A percentile compares a stretch with the other conserved stretches of the same genome.
Conservation (phyloP, 208 protist genomes). For the Leishmania lainsoni region DNA sequence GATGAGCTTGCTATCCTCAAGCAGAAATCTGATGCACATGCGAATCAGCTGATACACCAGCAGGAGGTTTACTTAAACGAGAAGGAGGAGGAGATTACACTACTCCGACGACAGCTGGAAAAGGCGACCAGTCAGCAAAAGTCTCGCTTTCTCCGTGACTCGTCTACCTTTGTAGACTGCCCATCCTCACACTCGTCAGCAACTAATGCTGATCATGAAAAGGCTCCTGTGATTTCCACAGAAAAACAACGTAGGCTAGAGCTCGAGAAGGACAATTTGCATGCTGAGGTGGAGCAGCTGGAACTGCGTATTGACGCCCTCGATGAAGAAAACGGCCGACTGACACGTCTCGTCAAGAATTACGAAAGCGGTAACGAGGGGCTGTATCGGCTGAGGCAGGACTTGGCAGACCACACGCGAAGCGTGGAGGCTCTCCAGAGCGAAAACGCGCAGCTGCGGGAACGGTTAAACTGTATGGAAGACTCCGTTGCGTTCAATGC, state of each 20-base stretch:
- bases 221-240: conserved; percentile 6
- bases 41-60: conserved; percentile 52
- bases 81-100: conserved; percentile 50
- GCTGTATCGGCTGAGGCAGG: conserved; percentile 57
- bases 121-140: conserved; percentile 32
- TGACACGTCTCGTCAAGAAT: conserved; percentile 64
- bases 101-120: conserved; percentile 49
- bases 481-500: conserved; percentile 84
- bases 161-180: conserved; percentile 11
- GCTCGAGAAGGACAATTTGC: conserved; percentile 76
- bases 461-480: conserved; percentile 82
- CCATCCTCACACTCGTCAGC: conserved; percentile 13
- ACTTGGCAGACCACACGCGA: conserved; percentile 60
- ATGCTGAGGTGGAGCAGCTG: conserved; percentile 68
- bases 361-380: conserved; percentile 82
- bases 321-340: conserved; percentile 66
- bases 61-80: conserved; percentile 44
- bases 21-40: conserved; percentile 44
- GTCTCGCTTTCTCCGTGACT: conserved; percentile 31
- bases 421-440: conserved; percentile 70
- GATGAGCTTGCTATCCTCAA: conserved; percentile 47
- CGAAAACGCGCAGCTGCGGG: conserved; percentile 82
- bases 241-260: conserved; percentile 44
- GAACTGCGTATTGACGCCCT: conserved; percentile 64
- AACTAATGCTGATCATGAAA: not conserved